A percentile compares a stretch with the other conserved stretches of the same genome.
Conservation (phyloP, 495 filamentous ascomycete species). For the Pseudomonodictys pantanalensis region DNA sequence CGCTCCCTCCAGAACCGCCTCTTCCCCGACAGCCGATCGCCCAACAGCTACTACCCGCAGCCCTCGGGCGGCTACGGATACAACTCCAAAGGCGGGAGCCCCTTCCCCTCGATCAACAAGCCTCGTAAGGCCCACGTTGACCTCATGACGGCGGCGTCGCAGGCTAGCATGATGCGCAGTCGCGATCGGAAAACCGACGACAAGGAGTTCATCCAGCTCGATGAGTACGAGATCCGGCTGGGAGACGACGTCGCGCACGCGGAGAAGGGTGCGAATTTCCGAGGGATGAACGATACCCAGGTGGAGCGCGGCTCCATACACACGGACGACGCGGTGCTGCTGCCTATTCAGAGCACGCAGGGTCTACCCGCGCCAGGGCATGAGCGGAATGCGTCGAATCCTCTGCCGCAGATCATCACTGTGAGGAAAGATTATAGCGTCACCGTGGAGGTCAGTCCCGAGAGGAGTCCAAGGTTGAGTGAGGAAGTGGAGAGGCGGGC, state of each 20-base stretch:
- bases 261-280: neutral
- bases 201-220: conserved; percentile 18
- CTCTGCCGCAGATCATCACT: neutral
- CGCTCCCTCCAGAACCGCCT: conserved; percentile 23
- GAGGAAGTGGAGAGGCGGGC: no score
- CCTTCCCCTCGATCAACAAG: conserved; percentile 6
- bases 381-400: neutral
- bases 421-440: conserved; percentile 21
- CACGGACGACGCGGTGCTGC: neutral
- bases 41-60: neutral
- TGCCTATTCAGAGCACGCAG: neutral
- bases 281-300: conserved; percentile 4
- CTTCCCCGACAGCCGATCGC: conserved; percentile 7
- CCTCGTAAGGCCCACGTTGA: neutral
- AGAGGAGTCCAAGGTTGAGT: neutral
- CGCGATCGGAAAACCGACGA: conserved; percentile 6
- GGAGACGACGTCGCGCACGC: neutral
- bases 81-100: conserved; percentile 8
- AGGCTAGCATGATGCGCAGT: conserved; percentile 5
- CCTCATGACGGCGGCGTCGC: neutral
- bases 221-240: conserved; percentile 14
- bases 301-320: conserved; percentile 1
- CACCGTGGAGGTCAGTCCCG: neutral
- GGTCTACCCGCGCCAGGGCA: neutral
- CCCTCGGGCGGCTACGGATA: conserved; percentile 2